Conservation (phyloP, 768 basidiomycete species). For the Boletus edulis region DNA sequence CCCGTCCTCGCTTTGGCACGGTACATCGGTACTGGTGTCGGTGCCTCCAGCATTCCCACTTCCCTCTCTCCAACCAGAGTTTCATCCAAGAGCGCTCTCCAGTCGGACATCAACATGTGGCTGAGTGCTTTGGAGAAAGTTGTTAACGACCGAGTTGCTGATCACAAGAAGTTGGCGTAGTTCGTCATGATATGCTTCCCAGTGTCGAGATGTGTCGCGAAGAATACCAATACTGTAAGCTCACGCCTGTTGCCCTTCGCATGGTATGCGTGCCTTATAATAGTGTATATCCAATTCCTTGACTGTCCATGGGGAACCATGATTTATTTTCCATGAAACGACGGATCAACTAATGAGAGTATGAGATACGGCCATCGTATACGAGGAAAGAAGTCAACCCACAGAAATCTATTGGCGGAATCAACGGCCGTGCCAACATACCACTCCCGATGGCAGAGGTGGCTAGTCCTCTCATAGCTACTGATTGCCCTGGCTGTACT, state of each 20-base stretch:
- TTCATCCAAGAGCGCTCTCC: constrained; percentile 7
- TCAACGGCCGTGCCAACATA: neutral
- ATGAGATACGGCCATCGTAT: neutral
- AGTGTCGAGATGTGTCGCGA: neutral
- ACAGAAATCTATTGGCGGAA: constrained; percentile 23
- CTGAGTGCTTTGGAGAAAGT: constrained; percentile 82
- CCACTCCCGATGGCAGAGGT: neutral
- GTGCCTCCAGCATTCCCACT: constrained; percentile 12
- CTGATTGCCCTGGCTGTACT: neutral
- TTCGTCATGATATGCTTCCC: neutral
- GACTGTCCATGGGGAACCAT: neutral
- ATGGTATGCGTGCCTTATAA: neutral
- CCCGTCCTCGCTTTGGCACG: constrained; percentile 91
- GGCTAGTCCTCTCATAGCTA: constrained; percentile 4
- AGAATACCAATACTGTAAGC: neutral
- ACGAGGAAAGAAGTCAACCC: constrained; percentile 6
- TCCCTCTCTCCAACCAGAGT: constrained; percentile 2
- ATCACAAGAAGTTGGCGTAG: constrained; percentile 46
- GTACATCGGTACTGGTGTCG: constrained; percentile 59
- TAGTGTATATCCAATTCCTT: constrained; percentile 4
- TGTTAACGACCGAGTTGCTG: constrained; percentile 54
- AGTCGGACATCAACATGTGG: constrained; percentile 63
- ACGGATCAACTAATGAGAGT: constrained; percentile 21
- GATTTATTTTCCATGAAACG: constrained; percentile 16
- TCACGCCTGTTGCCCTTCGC: neutral